Percentiles rank a stretch among this genome's conserved stretches.
phyloP scores from a whole-genome alignment of 352 stramenopile species.

The Globisporangium irregulare region DNA sequence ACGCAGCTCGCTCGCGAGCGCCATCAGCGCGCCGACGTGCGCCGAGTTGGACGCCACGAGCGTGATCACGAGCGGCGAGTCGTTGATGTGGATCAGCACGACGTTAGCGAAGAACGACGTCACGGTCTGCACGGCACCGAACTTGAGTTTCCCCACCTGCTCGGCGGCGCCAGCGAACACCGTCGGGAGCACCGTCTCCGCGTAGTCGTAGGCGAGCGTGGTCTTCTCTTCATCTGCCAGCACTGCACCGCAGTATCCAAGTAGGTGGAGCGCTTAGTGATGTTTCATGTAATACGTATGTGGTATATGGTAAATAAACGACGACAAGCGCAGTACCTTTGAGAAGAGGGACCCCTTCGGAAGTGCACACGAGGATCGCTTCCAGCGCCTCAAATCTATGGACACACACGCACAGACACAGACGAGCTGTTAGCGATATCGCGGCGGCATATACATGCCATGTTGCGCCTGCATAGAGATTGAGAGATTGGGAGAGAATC shows the following conservation, averaged over 20 bases:
- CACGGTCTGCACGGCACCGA: conserved; percentile 64
- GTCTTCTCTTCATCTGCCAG: conserved; percentile 38
- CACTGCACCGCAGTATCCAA: conserved; percentile 26
- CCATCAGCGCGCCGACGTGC: conserved; percentile 56
- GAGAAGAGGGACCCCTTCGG: conserved; percentile 69
- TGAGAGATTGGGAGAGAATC: background rate
- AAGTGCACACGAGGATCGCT: conserved; percentile 77
- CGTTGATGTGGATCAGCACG: conserved; percentile 78
- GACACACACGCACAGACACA: conserved; percentile 2
- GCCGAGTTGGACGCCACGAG: conserved; percentile 64
- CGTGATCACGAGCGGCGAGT: conserved; percentile 73
- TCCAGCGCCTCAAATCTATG: conserved; percentile 70
- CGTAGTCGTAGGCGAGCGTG: conserved; percentile 59
- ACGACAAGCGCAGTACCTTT: conserved; percentile 36
- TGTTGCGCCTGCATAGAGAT: background rate
- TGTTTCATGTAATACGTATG: background rate
- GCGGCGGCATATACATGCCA: too few relatives aligned
- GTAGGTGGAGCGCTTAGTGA: background rate
- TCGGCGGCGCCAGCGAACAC: conserved; percentile 73
- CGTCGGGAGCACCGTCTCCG: conserved; percentile 75
- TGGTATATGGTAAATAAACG: background rate
- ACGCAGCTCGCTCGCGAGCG: conserved; percentile 53
- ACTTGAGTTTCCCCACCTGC: conserved; percentile 81
- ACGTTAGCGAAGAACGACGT: conserved; percentile 74
- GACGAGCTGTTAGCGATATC: background rate